Evolutionary conservation across 2,329 filamentous ascomycete genomes (phyloP).

Genomic region (Metarhizium album): DNA sequence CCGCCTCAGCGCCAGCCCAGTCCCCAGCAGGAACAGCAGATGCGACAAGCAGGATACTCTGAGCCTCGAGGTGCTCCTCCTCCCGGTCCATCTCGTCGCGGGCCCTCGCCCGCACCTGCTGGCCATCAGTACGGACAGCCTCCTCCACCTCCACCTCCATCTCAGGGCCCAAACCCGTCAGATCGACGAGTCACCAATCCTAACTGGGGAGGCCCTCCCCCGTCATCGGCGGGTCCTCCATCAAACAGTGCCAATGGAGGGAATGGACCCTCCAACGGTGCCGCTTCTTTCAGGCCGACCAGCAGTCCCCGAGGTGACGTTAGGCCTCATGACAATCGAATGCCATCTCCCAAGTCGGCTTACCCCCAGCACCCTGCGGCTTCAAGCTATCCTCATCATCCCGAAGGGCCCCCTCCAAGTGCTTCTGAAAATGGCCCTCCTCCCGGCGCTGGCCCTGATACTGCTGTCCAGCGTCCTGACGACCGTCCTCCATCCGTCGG

Average conservation of each 20-base stretch:
- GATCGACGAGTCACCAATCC: constrained; percentile 49
- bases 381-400: constrained; percentile 49
- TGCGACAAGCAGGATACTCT: constrained; percentile 51
- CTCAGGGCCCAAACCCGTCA: constrained; percentile 37
- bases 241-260: constrained; percentile 25
- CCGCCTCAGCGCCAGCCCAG: constrained; percentile 63
- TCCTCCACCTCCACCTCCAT: constrained; percentile 31
- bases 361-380: constrained; percentile 65
- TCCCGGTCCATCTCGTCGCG: constrained; percentile 36
- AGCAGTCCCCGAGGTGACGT: constrained; percentile 78
- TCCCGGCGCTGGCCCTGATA: constrained; percentile 42
- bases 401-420: constrained; percentile 45
- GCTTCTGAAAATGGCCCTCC: constrained; percentile 45
- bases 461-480: constrained; percentile 50
- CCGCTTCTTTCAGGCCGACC: constrained; percentile 61
- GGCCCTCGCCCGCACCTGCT: constrained; percentile 30
- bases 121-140: constrained; percentile 35
- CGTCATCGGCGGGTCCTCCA: constrained; percentile 28
- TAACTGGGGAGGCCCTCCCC: constrained; percentile 45
- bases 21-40: constrained; percentile 55
- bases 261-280: constrained; percentile 33
- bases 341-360: constrained; percentile 81
- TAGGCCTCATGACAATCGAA: constrained; percentile 70
- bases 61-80: constrained; percentile 22
- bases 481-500: constrained; percentile 70